Evolutionary conservation across 805 yeast genomes (phyloP).

Genomic region (Lipomyces oligophaga): DNA sequence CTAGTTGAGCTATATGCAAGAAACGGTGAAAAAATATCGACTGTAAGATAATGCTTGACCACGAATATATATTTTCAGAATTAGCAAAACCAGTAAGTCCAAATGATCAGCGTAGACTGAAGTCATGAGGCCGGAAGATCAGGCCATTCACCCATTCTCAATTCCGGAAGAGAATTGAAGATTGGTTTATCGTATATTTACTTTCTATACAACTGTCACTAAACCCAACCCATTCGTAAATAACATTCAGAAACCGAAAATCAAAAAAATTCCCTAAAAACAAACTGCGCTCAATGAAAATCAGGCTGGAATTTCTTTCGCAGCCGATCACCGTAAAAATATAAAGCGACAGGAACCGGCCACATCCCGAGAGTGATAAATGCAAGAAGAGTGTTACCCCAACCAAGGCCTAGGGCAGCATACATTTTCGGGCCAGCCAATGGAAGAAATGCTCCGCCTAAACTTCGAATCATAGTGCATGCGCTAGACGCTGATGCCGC

Average conservation of each 20-base stretch:
- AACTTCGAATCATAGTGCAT: constrained; percentile 61
- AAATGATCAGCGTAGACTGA: too few species aligned
- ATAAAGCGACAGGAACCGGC: constrained; percentile 49
- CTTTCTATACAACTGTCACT: too few species aligned
- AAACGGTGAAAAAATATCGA: too few species aligned
- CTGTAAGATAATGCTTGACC: too few species aligned
- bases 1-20: too few species aligned
- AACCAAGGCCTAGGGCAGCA: constrained; percentile 16
- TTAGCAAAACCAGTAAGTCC: too few species aligned
- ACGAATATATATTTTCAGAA: too few species aligned
- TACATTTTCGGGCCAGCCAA: constrained; percentile 53
- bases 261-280: background rate
- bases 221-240: too few species aligned
- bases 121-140: too few species aligned
- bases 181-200: too few species aligned
- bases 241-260: background rate
- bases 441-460: constrained; percentile 65
- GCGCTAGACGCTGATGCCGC: constrained; percentile 68
- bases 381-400: constrained; percentile 49
- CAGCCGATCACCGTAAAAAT: constrained; percentile 2
- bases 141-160: too few species aligned
- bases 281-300: background rate
- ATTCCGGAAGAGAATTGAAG: too few species aligned
- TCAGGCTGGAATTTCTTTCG: constrained; percentile 6
- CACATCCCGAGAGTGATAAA: constrained; percentile 54